Conservation (phyloP, 441 rosid genomes). For the Monsonia emarginata region DNA sequence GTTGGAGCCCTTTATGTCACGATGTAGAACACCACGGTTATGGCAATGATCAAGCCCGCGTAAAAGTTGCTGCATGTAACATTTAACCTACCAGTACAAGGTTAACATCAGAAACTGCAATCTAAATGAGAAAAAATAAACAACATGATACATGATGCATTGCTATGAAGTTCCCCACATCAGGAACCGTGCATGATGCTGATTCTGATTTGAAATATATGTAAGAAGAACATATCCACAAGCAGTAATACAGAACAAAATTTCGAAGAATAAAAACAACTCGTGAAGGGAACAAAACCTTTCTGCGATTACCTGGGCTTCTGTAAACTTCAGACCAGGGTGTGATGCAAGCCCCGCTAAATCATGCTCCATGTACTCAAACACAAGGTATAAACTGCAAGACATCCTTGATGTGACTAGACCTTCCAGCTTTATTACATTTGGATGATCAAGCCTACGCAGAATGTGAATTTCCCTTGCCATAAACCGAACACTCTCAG, state of each 20-base stretch:
- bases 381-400: conserved; percentile 86
- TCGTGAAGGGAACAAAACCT: not conserved
- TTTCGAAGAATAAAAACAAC: not conserved
- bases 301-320: conserved; percentile 52
- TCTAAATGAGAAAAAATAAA: not conserved
- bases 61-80: conserved; percentile 79
- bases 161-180: not conserved
- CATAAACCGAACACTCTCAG: conserved; percentile 97
- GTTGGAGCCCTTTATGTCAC: conserved; percentile 73
- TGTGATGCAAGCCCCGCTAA: conserved; percentile 88
- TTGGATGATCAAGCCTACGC: conserved; percentile 87
- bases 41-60: conserved; percentile 88
- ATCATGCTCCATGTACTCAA: conserved; percentile 98
- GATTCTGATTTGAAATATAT: not conserved
- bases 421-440: conserved; percentile 89
- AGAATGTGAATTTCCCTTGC: conserved; percentile 92
- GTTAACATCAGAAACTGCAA: not conserved
- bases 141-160: not conserved
- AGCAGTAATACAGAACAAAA: not conserved
- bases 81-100: conserved; percentile 56
- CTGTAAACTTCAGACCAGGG: conserved; percentile 77
- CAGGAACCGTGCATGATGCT: not conserved
- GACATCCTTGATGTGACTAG: conserved; percentile 98
- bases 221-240: not conserved
- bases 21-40: conserved; percentile 72